Evolutionary conservation across 1,284 basidiomycete genomes (phyloP).

Genomic region (Leccinum fuscescens): DNA sequence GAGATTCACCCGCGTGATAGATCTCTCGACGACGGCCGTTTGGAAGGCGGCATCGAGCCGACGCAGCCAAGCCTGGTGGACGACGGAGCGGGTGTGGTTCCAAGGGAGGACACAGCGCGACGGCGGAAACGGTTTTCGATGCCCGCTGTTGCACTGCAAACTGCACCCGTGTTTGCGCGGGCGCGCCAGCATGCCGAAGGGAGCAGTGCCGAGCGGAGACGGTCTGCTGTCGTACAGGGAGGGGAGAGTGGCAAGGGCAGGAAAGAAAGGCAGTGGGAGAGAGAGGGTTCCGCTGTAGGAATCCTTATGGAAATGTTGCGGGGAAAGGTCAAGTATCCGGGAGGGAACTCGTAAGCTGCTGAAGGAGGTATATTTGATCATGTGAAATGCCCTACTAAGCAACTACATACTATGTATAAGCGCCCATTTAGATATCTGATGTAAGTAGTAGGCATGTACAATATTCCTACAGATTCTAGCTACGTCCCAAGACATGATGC

Average conservation of each 20-base stretch:
- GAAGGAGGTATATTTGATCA: neutral
- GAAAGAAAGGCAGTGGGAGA: conserved; percentile 28
- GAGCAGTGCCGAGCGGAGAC: conserved; percentile 15
- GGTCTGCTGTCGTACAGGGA: conserved; percentile 18
- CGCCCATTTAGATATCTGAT: neutral
- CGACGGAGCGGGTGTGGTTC: neutral
- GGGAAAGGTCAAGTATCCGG: conserved; percentile 28
- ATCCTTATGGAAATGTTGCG: conserved; percentile 29
- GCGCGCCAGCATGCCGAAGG: conserved; percentile 30
- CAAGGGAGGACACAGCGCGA: conserved; percentile 57
- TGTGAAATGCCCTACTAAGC: neutral
- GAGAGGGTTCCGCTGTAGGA: conserved; percentile 32
- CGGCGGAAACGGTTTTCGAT: conserved; percentile 68
- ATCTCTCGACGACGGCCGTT: conserved; percentile 1
- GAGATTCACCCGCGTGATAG: neutral
- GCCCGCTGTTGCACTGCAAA: conserved; percentile 70
- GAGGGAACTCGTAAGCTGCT: conserved; percentile 14
- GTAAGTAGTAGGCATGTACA: conserved; percentile 5
- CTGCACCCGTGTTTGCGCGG: conserved; percentile 65
- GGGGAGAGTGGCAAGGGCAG: conserved; percentile 27
- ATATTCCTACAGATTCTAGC: no score
- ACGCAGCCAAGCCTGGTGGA: neutral
- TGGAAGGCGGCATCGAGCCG: conserved; percentile 7
- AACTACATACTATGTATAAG: neutral
- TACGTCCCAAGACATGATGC: no score